phyloP scores from a whole-genome alignment of 192 early-diverging fungal genomes.

The Irineochytrium annulatum region DNA sequence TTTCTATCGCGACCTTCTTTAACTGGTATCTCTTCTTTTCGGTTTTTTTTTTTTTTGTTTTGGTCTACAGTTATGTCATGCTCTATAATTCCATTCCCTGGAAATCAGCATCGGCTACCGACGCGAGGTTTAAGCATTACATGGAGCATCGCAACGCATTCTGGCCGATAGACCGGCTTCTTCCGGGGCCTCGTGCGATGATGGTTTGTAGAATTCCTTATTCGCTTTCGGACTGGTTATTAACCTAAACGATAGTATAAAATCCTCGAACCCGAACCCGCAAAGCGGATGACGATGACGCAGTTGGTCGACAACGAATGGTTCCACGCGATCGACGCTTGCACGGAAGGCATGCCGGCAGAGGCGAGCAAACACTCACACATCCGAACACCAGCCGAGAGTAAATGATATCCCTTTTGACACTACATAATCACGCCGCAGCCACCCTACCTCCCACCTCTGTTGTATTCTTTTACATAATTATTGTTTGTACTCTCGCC shows the following conservation, averaged over 20 bases:
- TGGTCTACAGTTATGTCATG: conserved; percentile 64
- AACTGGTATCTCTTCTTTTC: neutral
- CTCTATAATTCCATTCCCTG: conserved; percentile 54
- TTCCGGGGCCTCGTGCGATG: conserved; percentile 60
- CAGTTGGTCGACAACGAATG: conserved; percentile 70
- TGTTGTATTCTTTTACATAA: no score
- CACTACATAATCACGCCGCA: neutral
- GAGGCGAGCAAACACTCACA: conserved; percentile 12
- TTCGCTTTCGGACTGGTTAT: neutral
- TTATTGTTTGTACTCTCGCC: no score
- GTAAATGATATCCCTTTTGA: neutral
- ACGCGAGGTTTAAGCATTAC: conserved; percentile 47
- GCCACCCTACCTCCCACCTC: neutral
- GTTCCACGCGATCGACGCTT: conserved; percentile 65
- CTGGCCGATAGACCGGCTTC: conserved; percentile 70
- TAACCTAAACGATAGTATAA: conserved; percentile 32
- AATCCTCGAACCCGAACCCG: conserved; percentile 77
- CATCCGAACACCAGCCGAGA: conserved; percentile 2
- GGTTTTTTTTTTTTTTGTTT: conserved; percentile 14
- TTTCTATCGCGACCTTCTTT: no score
- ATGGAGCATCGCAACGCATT: conserved; percentile 47
- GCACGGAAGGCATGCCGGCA: conserved; percentile 34
- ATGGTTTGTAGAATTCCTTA: conserved; percentile 43
- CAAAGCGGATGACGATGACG: conserved; percentile 63
- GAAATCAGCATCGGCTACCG: conserved; percentile 38